Evolutionary conservation across 2,329 filamentous ascomycete genomes (phyloP).

Genomic region (Didymosphaeria variabile): DNA sequence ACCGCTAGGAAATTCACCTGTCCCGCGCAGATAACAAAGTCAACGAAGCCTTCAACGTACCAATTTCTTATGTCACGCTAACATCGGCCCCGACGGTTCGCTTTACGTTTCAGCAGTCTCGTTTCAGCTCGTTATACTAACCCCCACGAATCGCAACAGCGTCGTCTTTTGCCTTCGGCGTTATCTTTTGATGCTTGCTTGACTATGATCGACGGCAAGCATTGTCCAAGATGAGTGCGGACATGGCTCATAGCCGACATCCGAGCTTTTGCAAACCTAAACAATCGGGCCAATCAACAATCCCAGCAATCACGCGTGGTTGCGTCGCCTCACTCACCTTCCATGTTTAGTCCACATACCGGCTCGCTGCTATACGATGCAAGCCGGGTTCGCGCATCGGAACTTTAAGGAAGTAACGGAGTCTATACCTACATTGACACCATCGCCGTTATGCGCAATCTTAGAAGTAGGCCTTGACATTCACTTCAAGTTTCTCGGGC

Average conservation of each 20-base stretch:
- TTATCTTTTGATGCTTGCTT: not conserved
- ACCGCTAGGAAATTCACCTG: not conserved
- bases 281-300: slow-evolving; percentile 1
- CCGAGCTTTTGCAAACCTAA: not conserved
- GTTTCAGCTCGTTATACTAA: not conserved
- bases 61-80: not conserved
- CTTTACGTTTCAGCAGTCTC: not conserved
- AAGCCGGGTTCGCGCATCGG: not conserved
- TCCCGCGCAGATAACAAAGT: not conserved
- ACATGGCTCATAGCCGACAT: not conserved
- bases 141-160: not conserved
- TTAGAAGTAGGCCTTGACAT: not conserved
- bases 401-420: not conserved
- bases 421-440: not conserved
- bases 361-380: slow-evolving; percentile 2
- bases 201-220: slow-evolving; percentile 11
- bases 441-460: not conserved
- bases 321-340: not conserved
- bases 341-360: not conserved
- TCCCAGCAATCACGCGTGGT: not conserved
- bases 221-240: not conserved
- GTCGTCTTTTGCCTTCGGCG: not conserved
- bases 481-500: not conserved
- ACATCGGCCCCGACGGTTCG: not conserved
- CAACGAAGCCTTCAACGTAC: not conserved